Base-by-base conservation (phyloP, 495 filamentous ascomycete genomes). In the Recurvomyces mirabilis region DNA sequence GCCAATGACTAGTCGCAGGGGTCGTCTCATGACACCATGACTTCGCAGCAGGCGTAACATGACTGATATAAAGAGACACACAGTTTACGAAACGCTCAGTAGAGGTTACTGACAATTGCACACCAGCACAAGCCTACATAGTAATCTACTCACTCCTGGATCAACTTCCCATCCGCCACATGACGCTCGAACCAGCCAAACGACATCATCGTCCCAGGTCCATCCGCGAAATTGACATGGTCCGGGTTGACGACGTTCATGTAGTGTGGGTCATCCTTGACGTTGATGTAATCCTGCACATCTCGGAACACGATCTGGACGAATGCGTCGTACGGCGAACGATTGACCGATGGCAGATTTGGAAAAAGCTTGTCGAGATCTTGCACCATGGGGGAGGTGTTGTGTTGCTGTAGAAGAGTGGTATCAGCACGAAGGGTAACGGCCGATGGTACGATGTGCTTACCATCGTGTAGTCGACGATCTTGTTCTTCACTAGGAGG, bases 171-270 rank as follows among this genome's bases (percentile, higher is more conserved):
- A 17, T 35, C 32, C 15, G 32, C 32, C 32, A 35, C 12, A 17
- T 35, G 32, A 6, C 18, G n/a, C n/a, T 35, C 32, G n/a, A 35
- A 35, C 32, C 32, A 35, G 32, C 32, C 32, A 17, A 35, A 35
- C 6, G 9, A 10, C 32, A 35, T 35, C 32, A 35, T 35, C 6
- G 32, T 35, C 6, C 32, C 6, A 35, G 32, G 32, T 9, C 32
- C 32, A 35, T 59, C 56, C 2, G 56, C 56, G 38, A 59, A 59
- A 29, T 59, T 56, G 41, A 53, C 56, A 46, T 59, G 56, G 30
- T 59, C 56, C 12, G 46, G 49, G 26, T 39, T 42, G 15, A 47
- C 45, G 5, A 53, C 31, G 13, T 35, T 39, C 15, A 38, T 55
- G 35, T 50, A 59, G 28, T 45, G 45, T n/a, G 55, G 53, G 54